A percentile compares a stretch with the other conserved stretches of the same genome.
phyloP scores from a whole-genome alignment of 2,329 filamentous ascomycete genomes.

The Rutstroemia sp. region DNA sequence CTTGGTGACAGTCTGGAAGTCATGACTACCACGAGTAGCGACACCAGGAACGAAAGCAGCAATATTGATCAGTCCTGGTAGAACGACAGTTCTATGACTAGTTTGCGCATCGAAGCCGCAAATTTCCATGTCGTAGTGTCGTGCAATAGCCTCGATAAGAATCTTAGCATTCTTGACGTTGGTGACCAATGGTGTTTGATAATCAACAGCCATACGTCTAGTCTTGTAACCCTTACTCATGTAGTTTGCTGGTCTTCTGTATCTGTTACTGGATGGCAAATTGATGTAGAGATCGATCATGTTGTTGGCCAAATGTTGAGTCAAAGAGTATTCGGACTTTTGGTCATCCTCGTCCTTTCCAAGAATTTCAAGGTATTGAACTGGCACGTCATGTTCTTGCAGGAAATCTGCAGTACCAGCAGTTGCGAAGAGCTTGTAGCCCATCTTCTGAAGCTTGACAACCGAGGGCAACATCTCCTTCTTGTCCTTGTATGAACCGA shows the following conservation, averaged over 20 bases:
- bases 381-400: constrained; percentile 82
- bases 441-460: constrained; percentile 73
- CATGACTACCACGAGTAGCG: constrained; percentile 53
- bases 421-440: constrained; percentile 93
- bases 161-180: constrained; percentile 99
- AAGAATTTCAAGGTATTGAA: constrained; percentile 89
- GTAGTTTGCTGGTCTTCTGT: constrained; percentile 92
- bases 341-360: constrained; percentile 72
- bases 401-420: constrained; percentile 95
- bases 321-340: constrained; percentile 93
- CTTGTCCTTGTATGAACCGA: constrained; percentile 91
- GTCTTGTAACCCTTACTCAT: constrained; percentile 98
- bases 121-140: constrained; percentile 80
- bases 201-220: constrained; percentile 89
- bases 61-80: constrained; percentile 71
- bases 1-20: constrained; percentile 63
- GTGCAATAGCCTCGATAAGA: constrained; percentile 84
- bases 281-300: constrained; percentile 97
- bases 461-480: constrained; percentile 91
- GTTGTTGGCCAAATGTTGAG: constrained; percentile 94
- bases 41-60: constrained; percentile 74
- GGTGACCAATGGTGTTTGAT: constrained; percentile 93
- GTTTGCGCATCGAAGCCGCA: constrained; percentile 84
- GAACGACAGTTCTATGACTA: constrained; percentile 68
- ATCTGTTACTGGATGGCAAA: constrained; percentile 96